Evolutionary conservation across 805 yeast species (phyloP).

Genomic region (Sugiyamaella floridensis): DNA sequence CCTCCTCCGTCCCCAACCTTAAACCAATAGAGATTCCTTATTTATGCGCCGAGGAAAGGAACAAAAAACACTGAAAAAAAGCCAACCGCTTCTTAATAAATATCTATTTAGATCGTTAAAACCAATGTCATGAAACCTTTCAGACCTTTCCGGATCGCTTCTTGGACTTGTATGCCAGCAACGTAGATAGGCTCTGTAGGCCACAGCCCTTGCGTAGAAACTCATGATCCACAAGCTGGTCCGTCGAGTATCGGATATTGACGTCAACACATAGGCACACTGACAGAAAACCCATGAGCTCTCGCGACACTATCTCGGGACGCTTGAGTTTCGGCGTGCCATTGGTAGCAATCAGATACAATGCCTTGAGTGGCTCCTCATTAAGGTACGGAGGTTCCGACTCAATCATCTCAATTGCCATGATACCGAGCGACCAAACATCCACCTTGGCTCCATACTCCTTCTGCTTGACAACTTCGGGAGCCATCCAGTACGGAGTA

Average conservation of each 20-base stretch:
- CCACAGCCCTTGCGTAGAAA: constrained; percentile 34
- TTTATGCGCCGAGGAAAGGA: too few species aligned
- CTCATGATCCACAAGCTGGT: constrained; percentile 58
- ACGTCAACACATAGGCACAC: constrained; percentile 79
- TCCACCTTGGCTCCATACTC: constrained; percentile 97
- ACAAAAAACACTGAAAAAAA: too few species aligned
- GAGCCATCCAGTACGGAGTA: constrained; percentile 99
- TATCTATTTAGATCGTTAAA: not conserved
- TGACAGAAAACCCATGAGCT: constrained; percentile 61
- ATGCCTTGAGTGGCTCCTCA: constrained; percentile 90
- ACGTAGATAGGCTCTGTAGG: constrained; percentile 15
- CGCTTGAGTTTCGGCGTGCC: constrained; percentile 93
- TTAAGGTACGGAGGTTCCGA: constrained; percentile 98
- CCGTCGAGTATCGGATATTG: constrained; percentile 72
- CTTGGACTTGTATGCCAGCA: constrained; percentile 19
- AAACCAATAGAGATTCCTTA: too few species aligned
- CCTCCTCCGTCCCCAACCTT: too few species aligned
- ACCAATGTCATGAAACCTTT: too few species aligned
- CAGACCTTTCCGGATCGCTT: not conserved
- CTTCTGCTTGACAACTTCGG: constrained; percentile 91
- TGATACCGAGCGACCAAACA: constrained; percentile 95
- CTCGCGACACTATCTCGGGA: constrained; percentile 67
- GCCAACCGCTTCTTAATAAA: too few species aligned
- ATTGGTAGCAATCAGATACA: constrained; percentile 89
- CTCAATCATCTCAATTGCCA: constrained; percentile 98